Base-by-base conservation (phyloP, 805 yeast genomes). In the Metschnikowia peoriensis region DNA sequence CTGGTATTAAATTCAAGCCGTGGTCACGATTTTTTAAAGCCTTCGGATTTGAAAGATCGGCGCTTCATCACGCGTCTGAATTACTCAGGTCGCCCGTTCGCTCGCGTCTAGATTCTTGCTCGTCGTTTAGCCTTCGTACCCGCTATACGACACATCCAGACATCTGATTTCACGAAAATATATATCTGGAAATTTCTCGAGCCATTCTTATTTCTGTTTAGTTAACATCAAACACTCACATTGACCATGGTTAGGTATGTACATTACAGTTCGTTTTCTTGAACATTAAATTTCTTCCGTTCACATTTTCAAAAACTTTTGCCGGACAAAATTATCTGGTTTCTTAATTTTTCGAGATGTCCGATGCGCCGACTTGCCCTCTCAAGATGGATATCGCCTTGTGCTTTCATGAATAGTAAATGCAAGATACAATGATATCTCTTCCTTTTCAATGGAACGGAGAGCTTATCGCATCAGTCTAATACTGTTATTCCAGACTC, bases 181-280 rank as follows among this genome's bases (percentile, higher is more conserved):
- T 44, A 44, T 44, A 49, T 29, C 37, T 16, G 35, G 29, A 10
- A 11, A 7, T 8, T 34, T 37, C 40, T 41, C n/a, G 41, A 12
- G 9, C 12, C 7, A 29, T 29, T 7, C 7, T 17, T n/a, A 32
- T 4, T 9, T 34, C 28, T 10, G 8, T 11, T 39, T 22, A 15
- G 34, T 15, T 3, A 22, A 16, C 10, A 35, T 27, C 7, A 38
- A 37, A 16, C 10, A 12, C 47, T 8, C 44, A 7, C 27, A 43
- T 34, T 45, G 7, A 47, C 28, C 43, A 58, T 58, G 61, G 60
- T 58, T 39, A 58, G 61, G 61, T 58, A 58, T 49, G 61, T 56
- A 5, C 9, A 11, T 39, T 56, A 5, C 9, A 11, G 29, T 27
- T 11, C 17, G 17, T 12, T 14, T 35, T 22, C 17, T 14, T 32